phyloP scores from a whole-genome alignment of 2,329 filamentous ascomycete genomes.

The Fusarium sp. region DNA sequence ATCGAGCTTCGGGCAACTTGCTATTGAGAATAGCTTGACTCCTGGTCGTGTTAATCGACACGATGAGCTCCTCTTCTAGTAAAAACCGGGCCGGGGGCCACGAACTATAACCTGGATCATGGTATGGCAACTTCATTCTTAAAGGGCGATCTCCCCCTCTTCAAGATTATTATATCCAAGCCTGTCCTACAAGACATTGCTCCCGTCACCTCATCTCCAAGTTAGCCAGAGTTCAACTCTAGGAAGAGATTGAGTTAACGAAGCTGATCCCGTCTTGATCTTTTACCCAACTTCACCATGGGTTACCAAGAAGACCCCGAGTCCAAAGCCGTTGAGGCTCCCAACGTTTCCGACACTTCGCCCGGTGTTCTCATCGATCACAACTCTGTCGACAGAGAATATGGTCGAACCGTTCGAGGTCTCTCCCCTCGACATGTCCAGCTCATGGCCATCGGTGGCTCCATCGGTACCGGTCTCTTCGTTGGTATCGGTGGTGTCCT shows the following conservation, averaged over 20 bases:
- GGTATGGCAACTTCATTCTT: conserved; percentile 36
- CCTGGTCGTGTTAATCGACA: conserved; percentile 31
- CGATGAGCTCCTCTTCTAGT: conserved; percentile 33
- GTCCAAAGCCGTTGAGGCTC: conserved; percentile 46
- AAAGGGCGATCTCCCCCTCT: conserved; percentile 33
- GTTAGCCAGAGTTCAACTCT: conserved; percentile 4
- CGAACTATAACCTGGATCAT: conserved; percentile 26
- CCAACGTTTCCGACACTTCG: conserved; percentile 47
- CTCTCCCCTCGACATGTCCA: conserved; percentile 61
- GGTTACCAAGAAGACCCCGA: conserved; percentile 47
- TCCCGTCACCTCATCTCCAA: conserved; percentile 23
- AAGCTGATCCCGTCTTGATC: conserved; percentile 5
- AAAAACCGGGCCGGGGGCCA: conserved; percentile 44
- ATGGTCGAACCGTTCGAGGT: conserved; percentile 54
- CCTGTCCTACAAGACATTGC: conserved; percentile 39
- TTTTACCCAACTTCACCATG: conserved; percentile 37
- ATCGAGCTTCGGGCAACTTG: conserved; percentile 24
- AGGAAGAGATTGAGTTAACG: conserved; percentile 8
- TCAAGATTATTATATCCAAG: conserved; percentile 33
- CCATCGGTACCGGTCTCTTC: conserved; percentile 63
- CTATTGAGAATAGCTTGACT: conserved; percentile 16
- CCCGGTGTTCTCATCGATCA: conserved; percentile 48
- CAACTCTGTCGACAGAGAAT: conserved; percentile 47
- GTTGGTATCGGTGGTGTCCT: conserved; percentile 62
- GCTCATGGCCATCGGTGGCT: conserved; percentile 65